Evolutionary conservation across 2,329 filamentous ascomycete genomes (phyloP).

Genomic region (Neofusicoccum parvum): DNA sequence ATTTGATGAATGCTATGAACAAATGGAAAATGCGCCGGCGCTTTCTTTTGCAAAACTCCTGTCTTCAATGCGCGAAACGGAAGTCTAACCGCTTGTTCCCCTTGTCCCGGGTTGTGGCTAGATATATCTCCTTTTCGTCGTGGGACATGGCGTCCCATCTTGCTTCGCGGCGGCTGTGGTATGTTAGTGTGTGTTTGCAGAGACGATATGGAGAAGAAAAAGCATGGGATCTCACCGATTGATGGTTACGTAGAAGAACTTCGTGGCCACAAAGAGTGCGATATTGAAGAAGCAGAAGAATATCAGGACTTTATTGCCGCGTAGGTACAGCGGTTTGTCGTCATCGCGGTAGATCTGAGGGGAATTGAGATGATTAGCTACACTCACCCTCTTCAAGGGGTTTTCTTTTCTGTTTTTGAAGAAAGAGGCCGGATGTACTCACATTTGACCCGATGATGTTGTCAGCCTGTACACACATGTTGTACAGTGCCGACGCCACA

Average conservation of each 20-base stretch:
- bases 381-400: too few species aligned
- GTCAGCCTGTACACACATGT: conserved; percentile 49
- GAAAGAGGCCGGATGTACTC: conserved; percentile 15
- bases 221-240: conserved; percentile 38
- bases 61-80: conserved; percentile 30
- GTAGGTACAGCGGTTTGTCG: conserved; percentile 57
- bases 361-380: not conserved
- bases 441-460: conserved; percentile 39
- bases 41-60: not conserved
- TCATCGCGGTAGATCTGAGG: conserved; percentile 53
- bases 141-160: conserved; percentile 54
- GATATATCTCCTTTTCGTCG: conserved; percentile 54
- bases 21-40: not conserved
- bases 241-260: conserved; percentile 53
- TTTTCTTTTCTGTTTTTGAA: conserved; percentile 31
- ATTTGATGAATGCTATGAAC: not conserved
- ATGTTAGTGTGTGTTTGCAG: conserved; percentile 18
- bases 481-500: conserved; percentile 66
- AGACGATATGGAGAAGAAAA: conserved; percentile 23
- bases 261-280: conserved; percentile 50
- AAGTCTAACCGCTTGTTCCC: conserved; percentile 46
- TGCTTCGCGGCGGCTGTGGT: conserved; percentile 37
- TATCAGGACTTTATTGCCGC: conserved; percentile 57
- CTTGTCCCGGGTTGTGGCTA: conserved; percentile 41
- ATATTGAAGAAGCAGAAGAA: conserved; percentile 52